These are phyloP conservation scores for Hypoxylon rickii DNA, from an alignment of 495 filamentous ascomycete species.

Conservation along the genomic window DNA sequence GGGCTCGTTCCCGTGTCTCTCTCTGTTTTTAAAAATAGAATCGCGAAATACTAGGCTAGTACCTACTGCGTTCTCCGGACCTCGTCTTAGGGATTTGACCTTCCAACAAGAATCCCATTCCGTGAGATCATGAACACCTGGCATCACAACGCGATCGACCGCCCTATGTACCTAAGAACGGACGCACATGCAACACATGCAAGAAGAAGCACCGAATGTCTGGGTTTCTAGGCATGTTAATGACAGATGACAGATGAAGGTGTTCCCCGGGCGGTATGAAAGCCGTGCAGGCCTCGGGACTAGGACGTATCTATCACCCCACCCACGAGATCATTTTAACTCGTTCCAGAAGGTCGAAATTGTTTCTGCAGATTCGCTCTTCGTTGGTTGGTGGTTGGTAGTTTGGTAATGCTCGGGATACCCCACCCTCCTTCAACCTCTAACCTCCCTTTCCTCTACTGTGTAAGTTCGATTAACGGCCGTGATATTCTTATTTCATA, in stretches of 20 bases:
- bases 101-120: no score
- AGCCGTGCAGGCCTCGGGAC: not conserved
- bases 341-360: conserved; percentile 34
- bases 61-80: no score
- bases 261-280: conserved; percentile 14
- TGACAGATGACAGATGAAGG: conserved; percentile 30
- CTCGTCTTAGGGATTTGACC: no score
- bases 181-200: conserved; percentile 29
- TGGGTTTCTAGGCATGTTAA: conserved; percentile 21
- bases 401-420: not conserved
- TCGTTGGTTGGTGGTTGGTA: not conserved
- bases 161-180: conserved; percentile 13
- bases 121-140: not conserved
- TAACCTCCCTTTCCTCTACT: no score
- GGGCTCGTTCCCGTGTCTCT: conserved; percentile 1
- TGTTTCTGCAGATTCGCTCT: conserved; percentile 23
- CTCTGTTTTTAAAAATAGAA: conserved; percentile 34
- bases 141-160: conserved; percentile 20
- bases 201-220: conserved; percentile 27
- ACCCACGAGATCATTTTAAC: conserved; percentile 27
- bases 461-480: no score
- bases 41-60: conserved; percentile 14
- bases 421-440: no score
- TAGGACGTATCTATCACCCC: conserved; percentile 24
- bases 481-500: no score